phyloP scores from a whole-genome alignment of 2,329 filamentous ascomycete genomes.

The Microdochium bolleyi region DNA sequence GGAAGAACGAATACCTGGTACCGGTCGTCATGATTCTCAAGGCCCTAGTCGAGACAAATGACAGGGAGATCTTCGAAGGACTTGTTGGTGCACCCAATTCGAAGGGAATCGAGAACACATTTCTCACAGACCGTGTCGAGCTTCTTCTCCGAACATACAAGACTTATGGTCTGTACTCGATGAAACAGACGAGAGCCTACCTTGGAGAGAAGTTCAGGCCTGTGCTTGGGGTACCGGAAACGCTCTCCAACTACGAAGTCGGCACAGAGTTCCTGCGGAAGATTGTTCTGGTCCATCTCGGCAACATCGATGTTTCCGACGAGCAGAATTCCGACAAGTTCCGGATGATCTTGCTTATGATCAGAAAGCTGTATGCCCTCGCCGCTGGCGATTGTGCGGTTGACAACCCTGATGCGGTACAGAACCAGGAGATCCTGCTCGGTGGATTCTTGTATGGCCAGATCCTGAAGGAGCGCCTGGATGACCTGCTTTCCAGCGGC shows the following conservation, averaged over 20 bases:
- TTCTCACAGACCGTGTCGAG: conserved; percentile 91
- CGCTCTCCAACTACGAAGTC: conserved; percentile 79
- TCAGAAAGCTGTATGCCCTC: conserved; percentile 86
- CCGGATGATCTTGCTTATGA: conserved; percentile 90
- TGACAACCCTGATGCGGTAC: conserved; percentile 94
- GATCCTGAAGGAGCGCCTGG: conserved; percentile 89
- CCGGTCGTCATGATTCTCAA: conserved; percentile 96
- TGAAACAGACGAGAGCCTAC: conserved; percentile 74
- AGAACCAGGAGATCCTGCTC: conserved; percentile 90
- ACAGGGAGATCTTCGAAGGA: conserved; percentile 92
- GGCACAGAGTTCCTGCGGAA: conserved; percentile 86
- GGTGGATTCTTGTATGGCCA: conserved; percentile 91
- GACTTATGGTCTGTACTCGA: conserved; percentile 75
- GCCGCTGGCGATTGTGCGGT: conserved; percentile 87
- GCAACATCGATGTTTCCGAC: conserved; percentile 75
- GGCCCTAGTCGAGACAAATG: conserved; percentile 90
- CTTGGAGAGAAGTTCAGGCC: conserved; percentile 87
- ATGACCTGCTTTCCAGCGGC: conserved; percentile 67
- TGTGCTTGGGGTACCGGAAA: conserved; percentile 76
- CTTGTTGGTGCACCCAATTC: conserved; percentile 72
- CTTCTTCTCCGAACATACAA: conserved; percentile 90
- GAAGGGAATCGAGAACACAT: conserved; percentile 77
- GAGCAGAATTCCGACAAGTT: conserved; percentile 88
- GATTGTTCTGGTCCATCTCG: conserved; percentile 86
- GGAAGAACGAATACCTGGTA: conserved; percentile 94